A percentile compares a stretch with the other conserved stretches of the same genome.
Evolutionary conservation across 2,329 filamentous ascomycete species (phyloP).

Genomic region (Fusarium pininemorale): DNA sequence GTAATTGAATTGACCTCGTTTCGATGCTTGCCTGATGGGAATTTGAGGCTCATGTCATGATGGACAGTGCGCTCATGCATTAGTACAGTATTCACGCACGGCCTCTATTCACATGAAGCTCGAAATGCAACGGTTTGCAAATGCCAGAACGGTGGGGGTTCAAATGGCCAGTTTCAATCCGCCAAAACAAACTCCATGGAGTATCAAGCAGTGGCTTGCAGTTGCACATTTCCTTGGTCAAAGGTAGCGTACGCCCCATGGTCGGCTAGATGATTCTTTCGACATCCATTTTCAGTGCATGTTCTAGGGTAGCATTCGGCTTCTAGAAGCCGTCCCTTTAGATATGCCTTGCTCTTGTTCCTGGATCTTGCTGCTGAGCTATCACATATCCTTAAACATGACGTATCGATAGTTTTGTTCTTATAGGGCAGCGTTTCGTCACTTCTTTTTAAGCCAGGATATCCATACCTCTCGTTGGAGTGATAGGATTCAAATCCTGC

Average conservation of each 20-base stretch:
- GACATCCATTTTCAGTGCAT: neutral
- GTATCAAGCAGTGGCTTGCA: neutral
- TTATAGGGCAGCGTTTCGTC: neutral
- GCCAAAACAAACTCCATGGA: neutral
- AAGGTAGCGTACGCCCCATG: neutral
- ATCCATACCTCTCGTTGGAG: neutral
- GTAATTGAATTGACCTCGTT: conserved; percentile 22
- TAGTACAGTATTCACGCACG: conserved; percentile 27
- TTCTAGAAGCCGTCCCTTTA: neutral
- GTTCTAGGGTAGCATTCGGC: neutral
- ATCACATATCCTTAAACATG: neutral
- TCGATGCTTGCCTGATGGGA: neutral
- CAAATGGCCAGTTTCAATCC: neutral
- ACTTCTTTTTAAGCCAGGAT: neutral
- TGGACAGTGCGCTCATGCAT: conserved; percentile 19
- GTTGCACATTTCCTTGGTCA: neutral
- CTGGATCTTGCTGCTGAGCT: neutral
- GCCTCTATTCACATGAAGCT: neutral
- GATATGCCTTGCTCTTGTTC: neutral
- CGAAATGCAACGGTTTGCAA: neutral
- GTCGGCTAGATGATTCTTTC: neutral
- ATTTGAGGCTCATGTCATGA: conserved; percentile 14
- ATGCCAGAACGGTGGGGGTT: fast-evolving
- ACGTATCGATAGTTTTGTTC: neutral
- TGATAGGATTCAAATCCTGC: neutral